phyloP scores from a whole-genome alignment of 73 alveolate species.

The Paramecium sonneborni region DNA sequence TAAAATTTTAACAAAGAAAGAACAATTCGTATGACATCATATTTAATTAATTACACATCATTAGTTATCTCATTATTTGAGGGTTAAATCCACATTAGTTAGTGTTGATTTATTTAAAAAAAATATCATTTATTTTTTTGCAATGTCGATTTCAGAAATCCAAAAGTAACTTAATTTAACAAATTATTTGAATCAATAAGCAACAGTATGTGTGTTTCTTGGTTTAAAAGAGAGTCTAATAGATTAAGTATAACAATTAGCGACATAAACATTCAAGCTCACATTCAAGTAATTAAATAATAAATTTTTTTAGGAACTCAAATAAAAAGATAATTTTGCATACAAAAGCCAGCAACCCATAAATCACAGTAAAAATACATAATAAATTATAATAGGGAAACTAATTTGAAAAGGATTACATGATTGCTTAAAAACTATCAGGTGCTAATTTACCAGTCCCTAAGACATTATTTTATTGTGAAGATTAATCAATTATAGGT shows the following conservation, averaged over 20 bases:
- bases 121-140: neutral
- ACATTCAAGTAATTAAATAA: neutral
- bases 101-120: neutral
- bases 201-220: neutral
- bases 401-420: neutral
- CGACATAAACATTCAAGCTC: neutral
- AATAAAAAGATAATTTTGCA: neutral
- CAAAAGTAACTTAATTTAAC: neutral
- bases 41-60: neutral
- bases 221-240: neutral
- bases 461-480: neutral
- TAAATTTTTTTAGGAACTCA: neutral
- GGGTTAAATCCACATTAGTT: neutral
- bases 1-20: neutral
- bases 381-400: neutral
- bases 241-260: neutral
- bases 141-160: neutral
- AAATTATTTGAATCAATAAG: neutral
- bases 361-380: neutral
- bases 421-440: neutral
- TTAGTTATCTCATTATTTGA: neutral
- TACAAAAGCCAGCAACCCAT: neutral
- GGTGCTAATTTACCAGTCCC: neutral
- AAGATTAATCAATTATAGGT: neutral
- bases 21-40: slow-evolving; percentile 7